Conservation (phyloP, 805 yeast genomes). For the Isabelozyma gotoi region DNA sequence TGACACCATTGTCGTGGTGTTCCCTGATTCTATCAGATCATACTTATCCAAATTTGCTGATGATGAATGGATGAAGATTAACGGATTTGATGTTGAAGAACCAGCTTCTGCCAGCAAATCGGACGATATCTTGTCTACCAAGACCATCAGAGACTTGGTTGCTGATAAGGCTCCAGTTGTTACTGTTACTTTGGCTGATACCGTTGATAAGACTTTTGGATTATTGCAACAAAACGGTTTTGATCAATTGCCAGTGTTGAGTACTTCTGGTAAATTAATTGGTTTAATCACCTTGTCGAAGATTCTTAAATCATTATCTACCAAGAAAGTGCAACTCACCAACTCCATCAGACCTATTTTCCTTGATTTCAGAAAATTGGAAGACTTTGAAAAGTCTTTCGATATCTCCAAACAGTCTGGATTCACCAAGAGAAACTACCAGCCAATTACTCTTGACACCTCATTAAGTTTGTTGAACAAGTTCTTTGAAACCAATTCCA, state of each 20-base stretch:
- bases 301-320: constrained; percentile 64
- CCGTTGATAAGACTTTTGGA: constrained; percentile 63
- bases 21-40: constrained; percentile 86
- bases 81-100: constrained; percentile 63
- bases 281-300: constrained; percentile 79
- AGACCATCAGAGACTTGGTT: constrained; percentile 64
- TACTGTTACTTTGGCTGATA: constrained; percentile 60
- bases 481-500: constrained; percentile 82
- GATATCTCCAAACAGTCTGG: constrained; percentile 56
- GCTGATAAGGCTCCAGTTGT: constrained; percentile 72
- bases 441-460: constrained; percentile 63
- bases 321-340: constrained; percentile 54
- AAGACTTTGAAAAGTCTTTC: constrained; percentile 63
- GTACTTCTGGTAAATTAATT: constrained; percentile 56
- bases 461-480: constrained; percentile 66
- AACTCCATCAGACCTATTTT: constrained; percentile 59
- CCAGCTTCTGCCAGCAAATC: constrained; percentile 41
- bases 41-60: constrained; percentile 85
- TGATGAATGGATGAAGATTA: constrained; percentile 85
- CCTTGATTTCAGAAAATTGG: constrained; percentile 72
- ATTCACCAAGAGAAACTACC: constrained; percentile 64
- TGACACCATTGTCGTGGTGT: constrained; percentile 73
- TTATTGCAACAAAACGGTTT: constrained; percentile 73
- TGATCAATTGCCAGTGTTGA: constrained; percentile 81
- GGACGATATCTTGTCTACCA: constrained; percentile 36